These are phyloP conservation scores for Corynascus novoguineensis DNA, from an alignment of 495 filamentous ascomycete genomes.

Conservation along the genomic window DNA sequence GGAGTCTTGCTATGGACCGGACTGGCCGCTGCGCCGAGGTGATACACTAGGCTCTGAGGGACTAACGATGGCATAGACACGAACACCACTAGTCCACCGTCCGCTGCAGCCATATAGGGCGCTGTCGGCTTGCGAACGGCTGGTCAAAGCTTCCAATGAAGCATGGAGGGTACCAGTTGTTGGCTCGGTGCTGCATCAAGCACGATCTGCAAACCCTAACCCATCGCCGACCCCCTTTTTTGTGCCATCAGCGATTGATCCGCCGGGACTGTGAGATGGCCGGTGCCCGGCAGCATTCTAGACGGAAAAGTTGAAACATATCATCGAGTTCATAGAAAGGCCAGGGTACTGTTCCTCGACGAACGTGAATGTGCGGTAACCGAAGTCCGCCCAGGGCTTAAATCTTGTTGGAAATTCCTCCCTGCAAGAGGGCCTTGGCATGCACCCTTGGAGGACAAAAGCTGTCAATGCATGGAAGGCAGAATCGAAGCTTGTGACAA, in stretches of 20 bases:
- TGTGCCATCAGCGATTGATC: too few species aligned
- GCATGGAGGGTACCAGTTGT: too few species aligned
- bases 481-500: slow-evolving; percentile 7
- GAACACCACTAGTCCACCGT: background rate
- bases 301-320: too few species aligned
- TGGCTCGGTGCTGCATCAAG: too few species aligned
- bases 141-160: slow-evolving; percentile 10
- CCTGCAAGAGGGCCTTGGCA: slow-evolving; percentile 12
- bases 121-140: background rate
- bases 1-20: slow-evolving; percentile 19
- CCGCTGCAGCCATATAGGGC: background rate
- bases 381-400: background rate
- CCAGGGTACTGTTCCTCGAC: too few species aligned
- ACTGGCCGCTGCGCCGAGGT: slow-evolving; percentile 18
- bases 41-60: background rate
- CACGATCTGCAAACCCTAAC: too few species aligned
- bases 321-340: too few species aligned
- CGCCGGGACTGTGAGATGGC: too few species aligned
- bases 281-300: too few species aligned
- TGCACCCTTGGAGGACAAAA: background rate
- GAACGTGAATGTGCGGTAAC: too few species aligned
- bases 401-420: slow-evolving; percentile 5
- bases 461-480: slow-evolving; percentile 10
- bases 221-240: too few species aligned
- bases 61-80: background rate